phyloP scores from a whole-genome alignment of 345 rosid genomes.

The Arabidopsis arenosa region DNA sequence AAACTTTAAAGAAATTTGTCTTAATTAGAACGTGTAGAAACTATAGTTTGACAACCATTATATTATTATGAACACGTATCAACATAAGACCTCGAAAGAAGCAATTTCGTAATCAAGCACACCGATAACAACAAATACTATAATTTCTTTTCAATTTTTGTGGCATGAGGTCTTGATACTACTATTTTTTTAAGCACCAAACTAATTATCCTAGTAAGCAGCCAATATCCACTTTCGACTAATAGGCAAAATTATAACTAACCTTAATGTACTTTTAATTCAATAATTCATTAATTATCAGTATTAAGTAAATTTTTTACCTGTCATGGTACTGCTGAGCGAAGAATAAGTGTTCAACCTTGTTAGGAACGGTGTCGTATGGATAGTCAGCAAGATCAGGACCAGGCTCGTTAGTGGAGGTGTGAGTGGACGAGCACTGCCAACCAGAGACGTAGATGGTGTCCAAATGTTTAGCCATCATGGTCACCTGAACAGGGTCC shows the following conservation, averaged over 20 bases:
- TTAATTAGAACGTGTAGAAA: slow-evolving; percentile 26
- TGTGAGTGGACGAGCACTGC: slow-evolving; percentile 99
- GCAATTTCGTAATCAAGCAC: slow-evolving; percentile 1
- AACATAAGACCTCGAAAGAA: slow-evolving; percentile 17
- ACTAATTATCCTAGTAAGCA: neutral
- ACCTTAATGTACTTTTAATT: neutral
- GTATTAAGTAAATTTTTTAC: slow-evolving; percentile 6
- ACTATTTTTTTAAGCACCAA: neutral
- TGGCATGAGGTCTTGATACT: slow-evolving; percentile 8
- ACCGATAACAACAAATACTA: slow-evolving; percentile 21
- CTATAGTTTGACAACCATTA: slow-evolving; percentile 25
- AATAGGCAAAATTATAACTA: neutral
- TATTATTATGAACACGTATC: slow-evolving; percentile 25
- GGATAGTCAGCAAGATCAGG: slow-evolving; percentile 99
- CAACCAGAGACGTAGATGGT: slow-evolving; percentile 93
- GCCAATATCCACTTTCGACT: neutral
- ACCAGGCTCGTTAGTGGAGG: slow-evolving; percentile 89
- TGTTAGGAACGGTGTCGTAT: slow-evolving; percentile 93
- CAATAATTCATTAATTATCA: neutral
- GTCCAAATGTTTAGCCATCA: slow-evolving; percentile 97
- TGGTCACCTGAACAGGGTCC: slow-evolving; percentile 93
- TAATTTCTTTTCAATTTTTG: neutral
- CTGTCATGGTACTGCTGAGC: slow-evolving; percentile 95
- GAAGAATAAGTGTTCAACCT: slow-evolving; percentile 90
- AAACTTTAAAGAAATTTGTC: neutral